Percentiles rank a stretch among this genome's conserved stretches.
Evolutionary conservation across 208 protist genomes (phyloP).

Genomic region (Leishmania guyanensis): DNA sequence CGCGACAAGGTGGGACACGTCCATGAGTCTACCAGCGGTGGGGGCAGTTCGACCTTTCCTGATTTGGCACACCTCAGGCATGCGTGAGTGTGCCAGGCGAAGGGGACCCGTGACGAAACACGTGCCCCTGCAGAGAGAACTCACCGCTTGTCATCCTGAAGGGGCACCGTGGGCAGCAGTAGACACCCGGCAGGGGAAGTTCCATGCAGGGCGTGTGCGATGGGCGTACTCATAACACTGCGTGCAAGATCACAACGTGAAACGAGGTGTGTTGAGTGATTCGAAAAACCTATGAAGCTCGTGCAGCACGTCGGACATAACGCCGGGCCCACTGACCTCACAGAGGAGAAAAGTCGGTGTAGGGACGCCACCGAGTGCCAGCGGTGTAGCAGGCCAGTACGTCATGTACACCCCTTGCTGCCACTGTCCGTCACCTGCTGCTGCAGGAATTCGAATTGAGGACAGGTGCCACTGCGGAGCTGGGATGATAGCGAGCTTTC

Average conservation of each 20-base stretch:
- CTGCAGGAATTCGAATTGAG: background rate
- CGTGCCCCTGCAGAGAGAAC: background rate
- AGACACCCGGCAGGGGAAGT: background rate
- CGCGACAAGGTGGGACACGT: background rate
- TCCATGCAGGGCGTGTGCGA: background rate
- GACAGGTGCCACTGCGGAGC: background rate
- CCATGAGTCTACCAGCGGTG: background rate
- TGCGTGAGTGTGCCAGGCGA: background rate
- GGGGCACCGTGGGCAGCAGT: background rate
- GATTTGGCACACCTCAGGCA: background rate
- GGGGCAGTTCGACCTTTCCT: background rate
- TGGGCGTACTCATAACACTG: background rate
- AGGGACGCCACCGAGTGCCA: background rate
- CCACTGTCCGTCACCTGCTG: background rate
- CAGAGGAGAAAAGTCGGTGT: background rate
- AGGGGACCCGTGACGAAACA: background rate
- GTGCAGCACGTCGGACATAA: background rate
- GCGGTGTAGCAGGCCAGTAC: background rate
- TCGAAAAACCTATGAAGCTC: background rate
- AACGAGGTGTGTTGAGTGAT: background rate
- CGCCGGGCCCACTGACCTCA: background rate
- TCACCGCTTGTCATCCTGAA: background rate
- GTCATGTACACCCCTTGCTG: background rate
- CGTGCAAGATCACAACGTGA: background rate
- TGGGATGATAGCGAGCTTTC: background rate